phyloP scores from a whole-genome alignment of 2,329 filamentous ascomycete genomes.

The Davidsoniella australis region DNA sequence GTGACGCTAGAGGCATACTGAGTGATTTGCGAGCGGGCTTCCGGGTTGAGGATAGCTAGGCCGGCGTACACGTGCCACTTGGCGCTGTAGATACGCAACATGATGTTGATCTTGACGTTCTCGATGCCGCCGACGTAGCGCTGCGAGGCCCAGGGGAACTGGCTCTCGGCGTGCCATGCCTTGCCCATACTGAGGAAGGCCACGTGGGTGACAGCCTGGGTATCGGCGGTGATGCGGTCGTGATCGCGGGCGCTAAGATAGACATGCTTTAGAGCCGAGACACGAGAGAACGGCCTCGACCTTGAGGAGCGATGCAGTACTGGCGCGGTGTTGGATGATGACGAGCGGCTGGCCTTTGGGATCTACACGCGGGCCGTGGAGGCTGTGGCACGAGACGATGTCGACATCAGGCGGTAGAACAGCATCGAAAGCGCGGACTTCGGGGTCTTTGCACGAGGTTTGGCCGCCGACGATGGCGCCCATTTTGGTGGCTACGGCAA shows the following conservation, averaged over 20 bases:
- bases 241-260: slow-evolving; percentile 75
- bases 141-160: slow-evolving; percentile 94
- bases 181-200: slow-evolving; percentile 96
- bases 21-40: slow-evolving; percentile 77
- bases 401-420: slow-evolving; percentile 77
- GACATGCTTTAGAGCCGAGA: slow-evolving; percentile 72
- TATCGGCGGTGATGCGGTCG: slow-evolving; percentile 94
- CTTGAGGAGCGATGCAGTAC: slow-evolving; percentile 55
- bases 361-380: slow-evolving; percentile 85
- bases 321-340: slow-evolving; percentile 81
- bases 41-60: slow-evolving; percentile 88
- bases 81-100: slow-evolving; percentile 88
- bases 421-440: slow-evolving; percentile 82
- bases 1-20: slow-evolving; percentile 90
- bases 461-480: slow-evolving; percentile 93
- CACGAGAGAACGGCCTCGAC: slow-evolving; percentile 71
- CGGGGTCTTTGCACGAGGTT: slow-evolving; percentile 94
- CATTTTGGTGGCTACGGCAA: slow-evolving; percentile 63
- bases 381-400: slow-evolving; percentile 89
- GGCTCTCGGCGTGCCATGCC: slow-evolving; percentile 84
- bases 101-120: slow-evolving; percentile 98
- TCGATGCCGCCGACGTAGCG: slow-evolving; percentile 95
- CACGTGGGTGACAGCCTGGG: slow-evolving; percentile 92
- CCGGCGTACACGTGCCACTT: slow-evolving; percentile 99
- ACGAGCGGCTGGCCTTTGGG: slow-evolving; percentile 80